Base-by-base conservation (phyloP, 768 basidiomycete species). In the Naematelia encephala region DNA sequence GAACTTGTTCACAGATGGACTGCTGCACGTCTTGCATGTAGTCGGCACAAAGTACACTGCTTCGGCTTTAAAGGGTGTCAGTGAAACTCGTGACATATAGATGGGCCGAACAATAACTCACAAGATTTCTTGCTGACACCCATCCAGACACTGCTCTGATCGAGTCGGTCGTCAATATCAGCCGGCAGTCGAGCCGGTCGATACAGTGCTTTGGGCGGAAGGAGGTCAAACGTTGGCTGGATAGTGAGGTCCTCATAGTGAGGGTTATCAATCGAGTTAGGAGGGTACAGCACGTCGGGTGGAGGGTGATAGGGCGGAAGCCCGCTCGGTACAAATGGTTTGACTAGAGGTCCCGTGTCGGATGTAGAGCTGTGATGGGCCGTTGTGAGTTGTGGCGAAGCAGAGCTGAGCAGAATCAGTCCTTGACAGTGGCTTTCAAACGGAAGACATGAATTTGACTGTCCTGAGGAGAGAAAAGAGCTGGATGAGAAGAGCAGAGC, bases 31-130 rank as follows among this genome's bases (percentile, higher is more conserved):
- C 28, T 22, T 30, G 34, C 70, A 72, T 16, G 63, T 61, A 2
- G 70, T 61, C 16, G 72, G 64, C 25, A 74, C 43, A 53, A 68
- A 71, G 49, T 61, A 67, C 14, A 64, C 60, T 4, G 64, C 67
- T 29, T 49, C 39, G 23, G 39, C 70, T 72, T 8, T 39, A 39
- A 8, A n/a, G n/a, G n/a, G n/a, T n/a, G n/a, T n/a, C n/a, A n/a
- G n/a, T n/a, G n/a, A n/a, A n/a, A n/a, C n/a, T n/a, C n/a, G n/a
- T n/a, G n/a, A n/a, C n/a, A n/a, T n/a, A n/a, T n/a, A n/a, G n/a
- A n/a, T n/a, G n/a, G n/a, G n/a, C n/a, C n/a, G n/a, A n/a, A n/a
- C n/a, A n/a, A n/a, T 16, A 39, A 39, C 34, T 8, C 16, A 39
- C 34, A 16, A 16, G 34, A 19, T 8, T 57, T 49, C 45, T 66